phyloP scores from a whole-genome alignment of 768 basidiomycete genomes.

The Austroboletus eburneus region DNA sequence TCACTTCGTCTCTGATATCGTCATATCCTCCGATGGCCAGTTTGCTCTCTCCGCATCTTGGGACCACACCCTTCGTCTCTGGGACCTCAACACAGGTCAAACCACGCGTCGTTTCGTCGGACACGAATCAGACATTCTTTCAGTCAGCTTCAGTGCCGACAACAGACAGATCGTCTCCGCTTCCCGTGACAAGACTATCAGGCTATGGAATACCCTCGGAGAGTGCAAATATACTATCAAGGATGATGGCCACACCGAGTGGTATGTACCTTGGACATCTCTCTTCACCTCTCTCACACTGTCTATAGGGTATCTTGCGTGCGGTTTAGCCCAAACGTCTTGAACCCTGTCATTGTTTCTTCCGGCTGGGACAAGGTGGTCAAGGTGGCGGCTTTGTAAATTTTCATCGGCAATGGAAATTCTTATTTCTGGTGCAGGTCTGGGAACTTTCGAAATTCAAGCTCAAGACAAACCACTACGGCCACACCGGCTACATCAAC shows the following conservation, averaged over 20 bases:
- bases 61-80: conserved; percentile 99
- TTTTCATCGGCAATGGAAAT: conserved; percentile 3
- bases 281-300: neutral
- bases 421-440: conserved; percentile 59
- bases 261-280: conserved; percentile 38
- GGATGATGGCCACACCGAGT: conserved; percentile 97
- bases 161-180: conserved; percentile 99
- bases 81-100: conserved; percentile 97
- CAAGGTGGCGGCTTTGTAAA: conserved; percentile 66
- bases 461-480: conserved; percentile 99
- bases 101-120: conserved; percentile 98
- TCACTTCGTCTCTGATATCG: conserved; percentile 98
- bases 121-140: conserved; percentile 96
- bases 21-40: conserved; percentile 98
- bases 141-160: conserved; percentile 99
- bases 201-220: conserved; percentile 99
- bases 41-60: conserved; percentile 98
- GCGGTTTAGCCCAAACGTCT: conserved; percentile 95
- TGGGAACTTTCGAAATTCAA: conserved; percentile 99
- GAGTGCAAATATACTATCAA: conserved; percentile 99
- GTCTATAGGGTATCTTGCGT: conserved; percentile 90
- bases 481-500: conserved; percentile 99
- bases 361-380: conserved; percentile 99
- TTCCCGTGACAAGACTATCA: conserved; percentile 94
- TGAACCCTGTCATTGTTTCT: conserved; percentile 98